These are phyloP conservation scores for Angomonas deanei DNA, from an alignment of 208 protist genomes.

Conservation along the genomic window DNA sequence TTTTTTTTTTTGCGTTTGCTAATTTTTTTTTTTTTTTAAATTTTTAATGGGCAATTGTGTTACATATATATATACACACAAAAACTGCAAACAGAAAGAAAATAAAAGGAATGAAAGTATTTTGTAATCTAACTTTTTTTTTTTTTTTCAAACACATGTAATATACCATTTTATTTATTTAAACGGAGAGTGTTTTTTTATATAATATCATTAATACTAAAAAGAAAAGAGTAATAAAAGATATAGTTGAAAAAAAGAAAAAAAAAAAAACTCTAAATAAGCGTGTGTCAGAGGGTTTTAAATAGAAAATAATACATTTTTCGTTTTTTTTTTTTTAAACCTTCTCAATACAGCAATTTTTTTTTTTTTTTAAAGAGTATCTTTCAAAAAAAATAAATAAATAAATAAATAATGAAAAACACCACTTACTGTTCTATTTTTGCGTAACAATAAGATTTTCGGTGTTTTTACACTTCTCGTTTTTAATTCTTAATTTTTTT, in stretches of 20 bases:
- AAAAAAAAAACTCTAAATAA: neutral
- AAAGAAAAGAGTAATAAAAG: neutral
- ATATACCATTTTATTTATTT: no score
- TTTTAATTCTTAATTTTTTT: no score
- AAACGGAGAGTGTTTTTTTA: conserved; percentile 8
- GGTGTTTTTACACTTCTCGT: conserved; percentile 26
- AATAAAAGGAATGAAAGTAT: neutral
- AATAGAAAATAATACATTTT: no score
- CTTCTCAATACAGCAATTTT: no score
- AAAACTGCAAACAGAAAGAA: conserved; percentile 1
- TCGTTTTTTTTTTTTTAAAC: no score
- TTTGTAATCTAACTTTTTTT: conserved; percentile 8
- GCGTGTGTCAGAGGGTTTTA: neutral
- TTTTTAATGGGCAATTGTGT: neutral
- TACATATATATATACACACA: neutral
- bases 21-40: conserved; percentile 1
- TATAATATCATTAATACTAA: conserved; percentile 2
- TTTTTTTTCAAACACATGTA: conserved; percentile 10
- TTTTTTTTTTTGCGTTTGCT: conserved; percentile 1
- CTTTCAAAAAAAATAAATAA: conserved; percentile 9
- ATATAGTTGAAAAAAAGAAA: conserved; percentile 5
- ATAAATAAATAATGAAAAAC: neutral
- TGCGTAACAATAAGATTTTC: neutral
- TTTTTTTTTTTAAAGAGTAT: no score
- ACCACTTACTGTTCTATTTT: neutral